A percentile compares a stretch with the other conserved stretches of the same genome.
These are phyloP conservation scores for Microsporum ferrugineum DNA, from an alignment of 2,329 filamentous ascomycete genomes.

Conservation along the genomic window DNA sequence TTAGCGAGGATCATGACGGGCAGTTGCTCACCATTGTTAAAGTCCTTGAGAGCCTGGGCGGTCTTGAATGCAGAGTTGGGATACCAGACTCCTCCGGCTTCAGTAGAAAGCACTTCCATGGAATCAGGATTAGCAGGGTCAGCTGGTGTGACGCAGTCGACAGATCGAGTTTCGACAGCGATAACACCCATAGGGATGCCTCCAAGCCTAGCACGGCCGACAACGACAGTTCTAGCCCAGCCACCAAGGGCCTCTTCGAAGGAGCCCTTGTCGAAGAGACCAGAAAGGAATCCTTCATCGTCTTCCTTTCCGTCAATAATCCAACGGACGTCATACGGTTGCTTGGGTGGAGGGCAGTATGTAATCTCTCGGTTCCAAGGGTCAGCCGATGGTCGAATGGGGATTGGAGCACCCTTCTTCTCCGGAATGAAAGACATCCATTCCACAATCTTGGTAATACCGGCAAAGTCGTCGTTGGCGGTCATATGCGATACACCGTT, in stretches of 20 bases:
- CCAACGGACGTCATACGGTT: constrained; percentile 85
- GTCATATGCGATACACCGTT: constrained; percentile 99
- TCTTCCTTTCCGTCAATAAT: constrained; percentile 82
- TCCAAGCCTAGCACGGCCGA: constrained; percentile 88
- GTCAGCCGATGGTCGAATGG: constrained; percentile 77
- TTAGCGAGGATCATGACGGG: constrained; percentile 98
- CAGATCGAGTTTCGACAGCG: constrained; percentile 84
- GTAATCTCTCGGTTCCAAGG: constrained; percentile 85
- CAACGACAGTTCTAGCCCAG: constrained; percentile 93
- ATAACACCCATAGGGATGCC: constrained; percentile 99
- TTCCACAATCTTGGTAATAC: constrained; percentile 93
- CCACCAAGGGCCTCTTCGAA: constrained; percentile 95
- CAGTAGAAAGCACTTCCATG: constrained; percentile 85
- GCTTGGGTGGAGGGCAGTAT: constrained; percentile 68
- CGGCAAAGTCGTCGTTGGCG: constrained; percentile 91
- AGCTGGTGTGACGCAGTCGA: constrained; percentile 93
- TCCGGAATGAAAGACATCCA: constrained; percentile 98
- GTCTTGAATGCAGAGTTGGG: constrained; percentile 99
- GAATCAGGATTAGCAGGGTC: constrained; percentile 98
- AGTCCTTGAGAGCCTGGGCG: constrained; percentile 94
- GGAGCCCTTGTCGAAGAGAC: constrained; percentile 92
- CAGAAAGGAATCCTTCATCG: constrained; percentile 66
- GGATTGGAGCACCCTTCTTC: constrained; percentile 83
- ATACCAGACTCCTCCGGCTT: constrained; percentile 99
- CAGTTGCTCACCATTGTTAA: constrained; percentile 97